Conservation (phyloP, 2,329 filamentous ascomycete genomes). For the Aaosphaeria arxii region DNA sequence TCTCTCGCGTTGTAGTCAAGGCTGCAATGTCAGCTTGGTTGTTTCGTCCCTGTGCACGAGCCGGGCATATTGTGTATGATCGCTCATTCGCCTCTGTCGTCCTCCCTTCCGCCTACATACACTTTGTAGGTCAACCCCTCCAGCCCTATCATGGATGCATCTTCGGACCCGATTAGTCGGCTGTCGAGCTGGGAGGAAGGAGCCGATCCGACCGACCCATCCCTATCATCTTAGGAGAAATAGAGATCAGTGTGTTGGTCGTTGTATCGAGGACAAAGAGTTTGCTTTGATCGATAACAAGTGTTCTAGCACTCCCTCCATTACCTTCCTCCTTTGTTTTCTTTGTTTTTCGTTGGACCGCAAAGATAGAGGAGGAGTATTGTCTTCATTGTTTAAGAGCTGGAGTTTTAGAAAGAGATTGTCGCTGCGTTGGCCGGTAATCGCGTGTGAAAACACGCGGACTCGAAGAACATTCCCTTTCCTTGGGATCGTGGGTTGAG, state of each 20-base stretch:
- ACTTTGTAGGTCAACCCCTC: no score
- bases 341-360: conserved; percentile 16
- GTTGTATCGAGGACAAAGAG: conserved; percentile 2
- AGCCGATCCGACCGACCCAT: conserved; percentile 6
- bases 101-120: conserved; percentile 10
- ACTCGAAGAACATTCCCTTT: no score
- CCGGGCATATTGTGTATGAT: conserved; percentile 45
- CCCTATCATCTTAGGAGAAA: conserved; percentile 5
- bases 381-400: not conserved
- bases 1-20: no score
- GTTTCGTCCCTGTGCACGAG: conserved; percentile 26
- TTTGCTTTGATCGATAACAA: conserved; percentile 40
- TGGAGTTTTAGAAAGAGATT: no score
- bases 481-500: no score
- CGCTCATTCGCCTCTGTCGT: conserved; percentile 37
- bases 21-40: not conserved
- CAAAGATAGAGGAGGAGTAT: conserved; percentile 3
- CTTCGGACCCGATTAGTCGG: conserved; percentile 23
- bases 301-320: conserved; percentile 38
- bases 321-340: conserved; percentile 4
- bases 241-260: conserved; percentile 4
- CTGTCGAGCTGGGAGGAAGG: conserved; percentile 30
- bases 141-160: not conserved
- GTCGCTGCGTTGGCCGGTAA: no score
- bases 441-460: no score